Percentiles rank a stretch among this genome's conserved stretches.
phyloP scores from a whole-genome alignment of 257 asterid genomes.

The Lycium barbarum region DNA sequence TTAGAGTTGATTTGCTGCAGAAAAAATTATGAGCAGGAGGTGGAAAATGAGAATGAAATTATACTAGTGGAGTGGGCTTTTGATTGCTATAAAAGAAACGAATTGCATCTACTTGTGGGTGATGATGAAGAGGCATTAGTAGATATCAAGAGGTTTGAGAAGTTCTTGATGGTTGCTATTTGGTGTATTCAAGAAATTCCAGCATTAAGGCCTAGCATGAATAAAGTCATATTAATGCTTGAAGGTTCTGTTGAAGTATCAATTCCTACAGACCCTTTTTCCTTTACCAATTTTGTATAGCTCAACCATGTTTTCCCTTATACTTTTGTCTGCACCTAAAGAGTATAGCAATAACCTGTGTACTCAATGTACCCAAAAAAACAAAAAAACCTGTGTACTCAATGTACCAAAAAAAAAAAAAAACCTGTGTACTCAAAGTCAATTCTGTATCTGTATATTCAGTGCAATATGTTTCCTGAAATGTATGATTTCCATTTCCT shows the following conservation, averaged over 20 bases:
- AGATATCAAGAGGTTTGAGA: slow-evolving; percentile 1
- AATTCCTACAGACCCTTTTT: not conserved
- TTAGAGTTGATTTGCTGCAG: slow-evolving; percentile 8
- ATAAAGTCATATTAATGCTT: slow-evolving; percentile 47
- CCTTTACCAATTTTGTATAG: not conserved
- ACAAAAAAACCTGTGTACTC: no score
- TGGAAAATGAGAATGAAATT: not conserved
- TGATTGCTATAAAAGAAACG: not conserved
- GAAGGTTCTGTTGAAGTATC: slow-evolving; percentile 43
- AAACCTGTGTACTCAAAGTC: not conserved
- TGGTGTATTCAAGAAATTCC: slow-evolving; percentile 55
- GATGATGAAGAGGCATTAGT: not conserved
- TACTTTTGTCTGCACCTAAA: not conserved
- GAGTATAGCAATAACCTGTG: not conserved
- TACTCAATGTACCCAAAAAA: not conserved
- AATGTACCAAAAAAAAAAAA: no score
- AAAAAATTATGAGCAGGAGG: not conserved
- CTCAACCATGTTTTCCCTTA: not conserved
- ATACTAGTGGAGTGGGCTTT: slow-evolving; percentile 10
- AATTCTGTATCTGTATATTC: not conserved
- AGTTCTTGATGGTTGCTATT: slow-evolving; percentile 38
- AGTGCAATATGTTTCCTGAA: not conserved
- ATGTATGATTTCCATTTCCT: not conserved
- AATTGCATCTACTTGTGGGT: slow-evolving; percentile 1
- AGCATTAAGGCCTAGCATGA: slow-evolving; percentile 51